Evolutionary conservation across 2,329 filamentous ascomycete genomes (phyloP), one percentile per base, ranked within the genome.

Genomic region (Hypoxylon sp.): DNA sequence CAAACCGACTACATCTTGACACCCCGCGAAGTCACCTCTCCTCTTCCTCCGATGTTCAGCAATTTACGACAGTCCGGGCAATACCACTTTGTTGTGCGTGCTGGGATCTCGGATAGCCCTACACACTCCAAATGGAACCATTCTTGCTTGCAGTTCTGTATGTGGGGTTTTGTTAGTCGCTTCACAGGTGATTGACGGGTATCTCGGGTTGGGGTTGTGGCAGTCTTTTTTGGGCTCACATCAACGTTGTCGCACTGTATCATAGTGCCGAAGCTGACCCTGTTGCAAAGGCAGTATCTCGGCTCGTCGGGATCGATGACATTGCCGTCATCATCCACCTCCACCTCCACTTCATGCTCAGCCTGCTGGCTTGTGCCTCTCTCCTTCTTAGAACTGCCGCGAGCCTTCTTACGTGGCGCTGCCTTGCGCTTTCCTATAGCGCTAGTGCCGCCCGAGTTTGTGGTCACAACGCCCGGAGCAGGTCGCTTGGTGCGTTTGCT

Each of bases 121-220:
- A 94, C 87, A 64, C 90, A 94, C 57, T 85, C 83, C 29, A 94
- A 78, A 67, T 94, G 90, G 69, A 93, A 94, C 90, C 90, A 94
- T 70, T 93, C 89, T 57, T 84, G 84, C 62, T 90, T 86, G 73
- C 90, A 94, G 72, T 88, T 75, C 74, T 80, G 64, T 59, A 55
- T 47, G 51, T 41, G 53, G 50, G 59, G 48, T 37, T 46, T 41
- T 42, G 63, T 67, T 61, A 64, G 60, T 63, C 52, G 57, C 44
- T 60, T 35, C 38, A 41, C 55, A 29, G 17, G 36, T 40, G 32
- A 47, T 51, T 25, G 59, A 26, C 46, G 30, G 13, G 34, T 42
- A 25, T 31, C 27, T 48, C 48, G 41, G 55, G 55, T 34, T 61
- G 51, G 54, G 51, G 49, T 16, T 38, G 40, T 40, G 47, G 37